These are phyloP conservation scores for Aristolochia californica DNA, from an alignment of 164 flowering plant genomes.

Conservation along the genomic window DNA sequence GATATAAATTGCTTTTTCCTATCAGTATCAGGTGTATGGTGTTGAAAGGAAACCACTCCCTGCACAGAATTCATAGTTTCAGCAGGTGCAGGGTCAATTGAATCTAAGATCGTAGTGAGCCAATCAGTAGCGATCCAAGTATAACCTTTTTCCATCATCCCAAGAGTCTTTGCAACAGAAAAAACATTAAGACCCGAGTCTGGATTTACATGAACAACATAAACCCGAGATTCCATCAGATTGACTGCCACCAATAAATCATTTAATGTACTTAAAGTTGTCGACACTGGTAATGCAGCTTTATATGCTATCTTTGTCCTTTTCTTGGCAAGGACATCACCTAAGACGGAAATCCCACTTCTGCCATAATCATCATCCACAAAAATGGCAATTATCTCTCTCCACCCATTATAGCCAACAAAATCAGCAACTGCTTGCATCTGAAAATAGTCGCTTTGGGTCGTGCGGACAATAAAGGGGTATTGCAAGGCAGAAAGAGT, in stretches of 20 bases:
- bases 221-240: constrained; percentile 81
- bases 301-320: constrained; percentile 69
- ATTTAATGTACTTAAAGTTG: constrained; percentile 26
- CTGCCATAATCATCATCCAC: constrained; percentile 89
- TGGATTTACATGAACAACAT: constrained; percentile 76
- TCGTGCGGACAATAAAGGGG: constrained; percentile 65
- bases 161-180: constrained; percentile 45
- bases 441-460: constrained; percentile 69
- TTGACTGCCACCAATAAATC: constrained; percentile 44
- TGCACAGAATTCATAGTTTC: constrained; percentile 43
- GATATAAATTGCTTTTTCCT: constrained; percentile 37
- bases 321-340: constrained; percentile 63
- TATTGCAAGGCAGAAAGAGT: constrained; percentile 66
- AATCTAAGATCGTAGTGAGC: constrained; percentile 73
- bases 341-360: constrained; percentile 59
- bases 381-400: constrained; percentile 69
- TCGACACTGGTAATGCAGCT: constrained; percentile 57
- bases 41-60: constrained; percentile 81
- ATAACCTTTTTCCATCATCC: constrained; percentile 60
- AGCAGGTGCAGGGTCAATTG: constrained; percentile 21
- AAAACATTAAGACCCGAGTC: constrained; percentile 56
- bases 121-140: constrained; percentile 96
- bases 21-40: constrained; percentile 55
- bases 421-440: constrained; percentile 78
- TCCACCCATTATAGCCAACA: constrained; percentile 56